Evolutionary conservation across 768 basidiomycete genomes (phyloP).

Genomic region (Rhodotorula kratochvilovae): DNA sequence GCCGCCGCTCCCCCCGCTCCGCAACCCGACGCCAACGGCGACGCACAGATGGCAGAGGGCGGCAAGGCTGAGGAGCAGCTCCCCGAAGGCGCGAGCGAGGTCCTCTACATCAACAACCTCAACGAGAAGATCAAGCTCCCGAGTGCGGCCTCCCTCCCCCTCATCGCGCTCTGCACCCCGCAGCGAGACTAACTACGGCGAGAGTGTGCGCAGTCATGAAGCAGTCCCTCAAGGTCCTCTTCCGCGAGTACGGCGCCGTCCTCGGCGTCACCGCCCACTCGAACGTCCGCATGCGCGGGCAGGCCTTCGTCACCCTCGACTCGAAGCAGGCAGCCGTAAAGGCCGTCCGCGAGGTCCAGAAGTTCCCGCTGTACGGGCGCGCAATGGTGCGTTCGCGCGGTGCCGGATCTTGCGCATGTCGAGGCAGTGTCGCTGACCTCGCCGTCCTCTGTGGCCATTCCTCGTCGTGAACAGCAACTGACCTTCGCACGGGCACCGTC

Average conservation of each 20-base stretch:
- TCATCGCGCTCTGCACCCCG: not conserved
- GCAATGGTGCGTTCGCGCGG: constrained; percentile 67
- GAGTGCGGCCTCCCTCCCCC: constrained; percentile 41
- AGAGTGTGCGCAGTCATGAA: constrained; percentile 63
- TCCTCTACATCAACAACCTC: constrained; percentile 52
- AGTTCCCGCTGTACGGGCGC: constrained; percentile 92
- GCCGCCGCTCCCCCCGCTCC: not conserved
- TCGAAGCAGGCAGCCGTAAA: constrained; percentile 74
- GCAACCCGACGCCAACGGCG: not conserved
- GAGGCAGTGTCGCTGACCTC: not conserved
- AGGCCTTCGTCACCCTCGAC: constrained; percentile 92
- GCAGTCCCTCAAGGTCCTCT: constrained; percentile 75
- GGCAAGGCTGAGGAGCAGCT: not conserved
- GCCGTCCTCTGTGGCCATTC: not conserved
- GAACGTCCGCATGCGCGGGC: constrained; percentile 95
- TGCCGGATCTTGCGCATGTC: not conserved
- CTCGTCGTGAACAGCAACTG: constrained; percentile 66
- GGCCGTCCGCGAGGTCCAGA: constrained; percentile 85
- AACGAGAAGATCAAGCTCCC: constrained; percentile 50
- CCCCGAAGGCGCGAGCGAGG: constrained; percentile 22
- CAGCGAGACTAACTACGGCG: not conserved
- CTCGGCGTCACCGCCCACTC: constrained; percentile 91
- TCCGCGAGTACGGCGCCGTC: constrained; percentile 89
- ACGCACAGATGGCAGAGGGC: constrained; percentile 12
- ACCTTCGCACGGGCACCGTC: constrained; percentile 83